A percentile compares a stretch with the other conserved stretches of the same genome.
These are phyloP conservation scores for Dimocarpus longan DNA, from an alignment of 345 rosid genomes.

Conservation along the genomic window DNA sequence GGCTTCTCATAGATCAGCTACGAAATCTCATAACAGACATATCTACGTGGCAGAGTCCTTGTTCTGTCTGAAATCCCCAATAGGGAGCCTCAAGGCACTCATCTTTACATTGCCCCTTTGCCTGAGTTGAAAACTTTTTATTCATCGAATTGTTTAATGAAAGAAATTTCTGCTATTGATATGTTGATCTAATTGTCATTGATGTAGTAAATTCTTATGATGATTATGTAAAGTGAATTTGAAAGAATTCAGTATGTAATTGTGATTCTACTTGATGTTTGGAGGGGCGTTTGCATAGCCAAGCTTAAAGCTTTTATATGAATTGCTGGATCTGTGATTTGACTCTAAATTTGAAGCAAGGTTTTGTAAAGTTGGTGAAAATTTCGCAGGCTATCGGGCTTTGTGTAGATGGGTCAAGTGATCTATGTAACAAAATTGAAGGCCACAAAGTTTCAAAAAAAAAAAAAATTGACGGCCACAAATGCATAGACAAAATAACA, in stretches of 20 bases:
- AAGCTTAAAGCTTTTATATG: not conserved
- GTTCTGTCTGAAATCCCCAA: slow-evolving; percentile 42
- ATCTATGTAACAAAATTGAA: not conserved
- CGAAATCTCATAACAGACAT: slow-evolving; percentile 74
- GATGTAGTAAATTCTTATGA: no score
- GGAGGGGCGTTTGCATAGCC: not conserved
- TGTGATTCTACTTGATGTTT: not conserved
- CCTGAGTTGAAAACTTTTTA: not conserved
- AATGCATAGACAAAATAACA: not conserved
- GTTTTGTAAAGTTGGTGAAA: not conserved
- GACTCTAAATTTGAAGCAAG: not conserved
- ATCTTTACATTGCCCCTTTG: slow-evolving; percentile 3
- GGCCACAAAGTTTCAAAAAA: no score
- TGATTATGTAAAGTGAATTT: no score
- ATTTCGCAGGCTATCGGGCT: not conserved
- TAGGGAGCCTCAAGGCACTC: not conserved
- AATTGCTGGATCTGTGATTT: not conserved
- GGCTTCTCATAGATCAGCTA: slow-evolving; percentile 79
- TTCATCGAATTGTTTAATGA: not conserved
- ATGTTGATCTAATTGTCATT: no score
- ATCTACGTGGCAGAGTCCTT: slow-evolving; percentile 96
- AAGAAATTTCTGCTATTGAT: no score
- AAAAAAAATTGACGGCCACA: no score
- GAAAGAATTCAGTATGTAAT: not conserved
- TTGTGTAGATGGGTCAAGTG: not conserved